These are phyloP conservation scores for Populus hybrid DNA, from an alignment of 441 rosid genomes.

Conservation along the genomic window DNA sequence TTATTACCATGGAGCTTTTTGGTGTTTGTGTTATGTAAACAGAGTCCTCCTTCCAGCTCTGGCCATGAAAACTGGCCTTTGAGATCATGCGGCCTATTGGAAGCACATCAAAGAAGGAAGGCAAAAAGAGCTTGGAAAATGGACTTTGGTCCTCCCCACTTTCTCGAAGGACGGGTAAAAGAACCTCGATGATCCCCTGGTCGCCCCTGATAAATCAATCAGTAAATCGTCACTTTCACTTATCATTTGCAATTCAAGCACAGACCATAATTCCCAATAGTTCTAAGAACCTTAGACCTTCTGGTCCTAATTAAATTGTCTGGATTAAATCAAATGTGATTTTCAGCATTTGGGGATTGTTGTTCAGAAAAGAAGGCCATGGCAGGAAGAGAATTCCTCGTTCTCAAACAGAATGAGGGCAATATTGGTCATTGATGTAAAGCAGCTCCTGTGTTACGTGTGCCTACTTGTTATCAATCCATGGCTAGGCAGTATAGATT, in stretches of 20 bases:
- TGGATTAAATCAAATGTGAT: neutral
- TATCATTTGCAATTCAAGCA: neutral
- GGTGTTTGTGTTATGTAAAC: slow-evolving; percentile 10
- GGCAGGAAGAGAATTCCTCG: neutral
- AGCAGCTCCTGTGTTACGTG: neutral
- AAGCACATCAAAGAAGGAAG: slow-evolving; percentile 54
- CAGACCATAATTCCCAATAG: neutral
- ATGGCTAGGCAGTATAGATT: neutral
- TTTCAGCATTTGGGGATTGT: neutral
- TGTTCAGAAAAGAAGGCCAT: neutral
- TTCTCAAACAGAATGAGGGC: neutral
- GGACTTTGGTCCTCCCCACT: slow-evolving; percentile 51
- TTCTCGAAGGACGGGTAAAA: slow-evolving; percentile 31
- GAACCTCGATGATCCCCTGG: slow-evolving; percentile 46
- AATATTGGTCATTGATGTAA: neutral
- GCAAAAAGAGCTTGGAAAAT: slow-evolving; percentile 71
- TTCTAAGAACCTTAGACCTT: neutral
- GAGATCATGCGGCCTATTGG: slow-evolving; percentile 16
- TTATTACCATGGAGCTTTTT: neutral
- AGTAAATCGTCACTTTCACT: neutral
- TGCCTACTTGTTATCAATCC: too few relatives aligned
- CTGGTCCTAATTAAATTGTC: neutral
- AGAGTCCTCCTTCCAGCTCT: slow-evolving; percentile 10
- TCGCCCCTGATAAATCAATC: slow-evolving; percentile 40
- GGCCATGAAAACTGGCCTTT: slow-evolving; percentile 14